A percentile compares a stretch with the other conserved stretches of the same genome.
phyloP scores from a whole-genome alignment of 768 basidiomycete species.

The Sutorius australiensis region DNA sequence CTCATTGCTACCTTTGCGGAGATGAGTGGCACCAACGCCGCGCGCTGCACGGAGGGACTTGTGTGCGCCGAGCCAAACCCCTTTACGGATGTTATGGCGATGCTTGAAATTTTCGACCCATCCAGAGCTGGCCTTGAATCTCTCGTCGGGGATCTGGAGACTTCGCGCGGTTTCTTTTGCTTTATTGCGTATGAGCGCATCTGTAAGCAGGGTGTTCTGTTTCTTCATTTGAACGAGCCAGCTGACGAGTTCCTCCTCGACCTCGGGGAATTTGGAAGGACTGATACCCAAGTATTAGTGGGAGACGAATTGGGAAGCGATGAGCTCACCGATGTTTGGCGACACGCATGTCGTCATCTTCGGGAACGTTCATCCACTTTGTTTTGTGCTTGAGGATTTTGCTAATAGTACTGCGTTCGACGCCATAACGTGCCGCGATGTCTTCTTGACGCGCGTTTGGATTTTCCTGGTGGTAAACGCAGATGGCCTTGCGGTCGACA shows the following conservation, averaged over 20 bases:
- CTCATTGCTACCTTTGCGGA: constrained; percentile 36
- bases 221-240: constrained; percentile 58
- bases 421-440: constrained; percentile 69
- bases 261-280: constrained; percentile 75
- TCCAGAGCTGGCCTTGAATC: constrained; percentile 88
- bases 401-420: constrained; percentile 91
- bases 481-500: constrained; percentile 72
- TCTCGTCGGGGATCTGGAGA: constrained; percentile 57
- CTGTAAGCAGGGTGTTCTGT: constrained; percentile 51
- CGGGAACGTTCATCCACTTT: constrained; percentile 72
- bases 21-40: constrained; percentile 29
- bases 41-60: constrained; percentile 32
- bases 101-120: constrained; percentile 94
- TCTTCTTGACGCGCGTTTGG: constrained; percentile 79
- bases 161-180: constrained; percentile 62
- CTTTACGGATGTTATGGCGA: constrained; percentile 70
- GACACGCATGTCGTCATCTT: constrained; percentile 53
- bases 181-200: constrained; percentile 58
- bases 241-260: constrained; percentile 61
- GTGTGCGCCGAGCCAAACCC: constrained; percentile 49
- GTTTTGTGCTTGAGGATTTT: constrained; percentile 85
- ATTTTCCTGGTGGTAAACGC: constrained; percentile 57
- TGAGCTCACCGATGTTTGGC: constrained; percentile 63
- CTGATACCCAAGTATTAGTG: constrained; percentile 34
- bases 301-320: constrained; percentile 2